Conservation (phyloP, 768 basidiomycete genomes). For the Podaxis rugospora region DNA sequence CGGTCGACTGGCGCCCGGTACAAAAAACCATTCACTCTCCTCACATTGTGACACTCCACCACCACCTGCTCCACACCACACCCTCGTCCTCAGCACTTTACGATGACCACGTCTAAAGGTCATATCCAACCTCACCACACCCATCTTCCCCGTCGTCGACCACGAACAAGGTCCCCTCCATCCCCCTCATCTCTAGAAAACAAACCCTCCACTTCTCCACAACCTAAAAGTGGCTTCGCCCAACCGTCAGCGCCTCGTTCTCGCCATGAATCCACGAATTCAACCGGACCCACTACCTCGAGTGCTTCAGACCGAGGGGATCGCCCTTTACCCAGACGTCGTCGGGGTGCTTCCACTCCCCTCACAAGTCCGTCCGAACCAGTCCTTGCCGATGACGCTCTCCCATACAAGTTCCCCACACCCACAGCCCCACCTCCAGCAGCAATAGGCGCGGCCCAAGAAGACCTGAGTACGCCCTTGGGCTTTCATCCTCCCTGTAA, state of each 20-base stretch:
- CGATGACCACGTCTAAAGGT: background rate
- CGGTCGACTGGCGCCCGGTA: background rate
- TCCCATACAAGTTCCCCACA: background rate
- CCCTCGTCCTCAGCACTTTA: background rate
- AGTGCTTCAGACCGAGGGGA: background rate
- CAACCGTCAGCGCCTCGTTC: background rate
- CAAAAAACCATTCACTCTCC: background rate
- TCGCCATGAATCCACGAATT: background rate
- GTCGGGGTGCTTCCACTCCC: background rate
- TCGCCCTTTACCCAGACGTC: background rate
- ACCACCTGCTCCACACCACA: background rate
- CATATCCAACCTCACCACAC: conserved; percentile 2
- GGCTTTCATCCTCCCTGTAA: background rate
- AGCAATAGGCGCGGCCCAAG: background rate
- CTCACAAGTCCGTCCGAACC: background rate
- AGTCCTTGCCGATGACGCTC: background rate
- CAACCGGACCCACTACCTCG: background rate
- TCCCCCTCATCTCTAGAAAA: background rate
- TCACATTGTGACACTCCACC: background rate
- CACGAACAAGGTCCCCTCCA: background rate
- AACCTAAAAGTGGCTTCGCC: background rate
- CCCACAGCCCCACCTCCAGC: background rate
- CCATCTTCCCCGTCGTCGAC: conserved; percentile 1
- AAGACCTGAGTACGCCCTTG: background rate
- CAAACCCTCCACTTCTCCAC: background rate